These are phyloP conservation scores for Saccharomycopsis sp. DNA, from an alignment of 805 yeast species.

Conservation along the genomic window DNA sequence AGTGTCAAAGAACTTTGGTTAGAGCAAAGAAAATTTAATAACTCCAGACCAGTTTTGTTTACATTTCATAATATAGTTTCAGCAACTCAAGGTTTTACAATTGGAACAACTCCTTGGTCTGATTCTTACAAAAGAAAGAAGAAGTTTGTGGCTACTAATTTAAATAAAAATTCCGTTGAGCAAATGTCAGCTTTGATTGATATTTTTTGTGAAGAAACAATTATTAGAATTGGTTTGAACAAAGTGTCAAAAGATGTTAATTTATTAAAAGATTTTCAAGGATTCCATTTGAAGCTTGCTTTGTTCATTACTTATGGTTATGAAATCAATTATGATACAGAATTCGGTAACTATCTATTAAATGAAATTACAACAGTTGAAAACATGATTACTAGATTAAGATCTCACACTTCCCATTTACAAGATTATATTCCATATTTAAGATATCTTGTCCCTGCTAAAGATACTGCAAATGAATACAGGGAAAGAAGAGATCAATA, in stretches of 20 bases:
- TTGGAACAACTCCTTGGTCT: constrained; percentile 57
- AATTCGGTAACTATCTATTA: constrained; percentile 25
- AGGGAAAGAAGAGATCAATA: constrained; percentile 39
- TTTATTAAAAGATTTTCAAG: constrained; percentile 34
- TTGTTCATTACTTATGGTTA: constrained; percentile 44
- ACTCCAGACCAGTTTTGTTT: constrained; percentile 55
- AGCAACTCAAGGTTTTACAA: constrained; percentile 43
- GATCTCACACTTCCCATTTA: constrained; percentile 47
- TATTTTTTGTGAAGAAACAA: constrained; percentile 26
- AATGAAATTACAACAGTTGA: constrained; percentile 46
- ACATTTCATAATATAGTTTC: constrained; percentile 61
- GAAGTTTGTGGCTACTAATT: constrained; percentile 35
- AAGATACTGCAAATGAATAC: constrained; percentile 23
- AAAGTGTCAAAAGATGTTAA: constrained; percentile 19
- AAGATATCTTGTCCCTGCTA: constrained; percentile 25
- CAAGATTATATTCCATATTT: constrained; percentile 44
- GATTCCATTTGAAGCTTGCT: constrained; percentile 41
- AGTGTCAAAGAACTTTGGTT: constrained; percentile 47
- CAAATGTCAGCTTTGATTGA: constrained; percentile 28
- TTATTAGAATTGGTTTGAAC: constrained; percentile 20
- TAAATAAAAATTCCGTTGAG: constrained; percentile 29
- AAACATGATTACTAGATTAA: constrained; percentile 40
- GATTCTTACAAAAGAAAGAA: constrained; percentile 35
- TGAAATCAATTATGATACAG: constrained; percentile 31
- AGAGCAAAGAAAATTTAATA: constrained; percentile 37